These are phyloP conservation scores for Moniliophthora roreri DNA, from an alignment of 1,284 basidiomycete genomes.

Conservation along the genomic window DNA sequence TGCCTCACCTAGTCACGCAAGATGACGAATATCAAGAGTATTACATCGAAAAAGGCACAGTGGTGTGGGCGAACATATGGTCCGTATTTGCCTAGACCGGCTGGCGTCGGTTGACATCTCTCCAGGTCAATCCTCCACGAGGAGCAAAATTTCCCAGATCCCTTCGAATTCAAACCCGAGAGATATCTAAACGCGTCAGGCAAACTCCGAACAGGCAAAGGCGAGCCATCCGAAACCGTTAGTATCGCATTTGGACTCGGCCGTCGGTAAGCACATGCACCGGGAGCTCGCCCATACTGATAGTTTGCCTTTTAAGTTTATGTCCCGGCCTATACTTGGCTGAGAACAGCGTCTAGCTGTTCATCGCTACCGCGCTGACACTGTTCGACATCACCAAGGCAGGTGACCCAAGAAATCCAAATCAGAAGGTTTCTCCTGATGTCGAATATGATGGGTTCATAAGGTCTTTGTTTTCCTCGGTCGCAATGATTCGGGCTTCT, in stretches of 20 bases:
- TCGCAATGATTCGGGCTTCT: not conserved
- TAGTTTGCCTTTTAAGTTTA: conserved; percentile 1
- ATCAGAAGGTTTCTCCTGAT: no score
- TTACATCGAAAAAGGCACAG: conserved; percentile 21
- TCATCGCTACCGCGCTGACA: conserved; percentile 22
- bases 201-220: conserved; percentile 4
- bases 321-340: conserved; percentile 29
- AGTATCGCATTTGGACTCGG: conserved; percentile 21
- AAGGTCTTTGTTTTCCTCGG: not conserved
- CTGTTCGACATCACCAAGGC: conserved; percentile 25
- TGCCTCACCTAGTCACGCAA: conserved; percentile 18
- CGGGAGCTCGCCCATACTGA: conserved; percentile 8
- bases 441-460: conserved; percentile 15
- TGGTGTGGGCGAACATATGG: conserved; percentile 37
- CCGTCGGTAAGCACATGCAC: conserved; percentile 9
- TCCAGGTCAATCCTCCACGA: conserved; percentile 26
- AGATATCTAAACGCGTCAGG: conserved; percentile 20
- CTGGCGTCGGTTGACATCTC: not conserved
- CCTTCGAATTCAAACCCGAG: conserved; percentile 29
- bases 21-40: conserved; percentile 28
- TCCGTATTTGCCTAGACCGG: conserved; percentile 10
- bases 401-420: conserved; percentile 24
- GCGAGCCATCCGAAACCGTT: conserved; percentile 6
- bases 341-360: conserved; percentile 25
- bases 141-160: conserved; percentile 25